phyloP scores from a whole-genome alignment of 225 moss, liverwort and hornwort species.

The Pleurozium schreberi region DNA sequence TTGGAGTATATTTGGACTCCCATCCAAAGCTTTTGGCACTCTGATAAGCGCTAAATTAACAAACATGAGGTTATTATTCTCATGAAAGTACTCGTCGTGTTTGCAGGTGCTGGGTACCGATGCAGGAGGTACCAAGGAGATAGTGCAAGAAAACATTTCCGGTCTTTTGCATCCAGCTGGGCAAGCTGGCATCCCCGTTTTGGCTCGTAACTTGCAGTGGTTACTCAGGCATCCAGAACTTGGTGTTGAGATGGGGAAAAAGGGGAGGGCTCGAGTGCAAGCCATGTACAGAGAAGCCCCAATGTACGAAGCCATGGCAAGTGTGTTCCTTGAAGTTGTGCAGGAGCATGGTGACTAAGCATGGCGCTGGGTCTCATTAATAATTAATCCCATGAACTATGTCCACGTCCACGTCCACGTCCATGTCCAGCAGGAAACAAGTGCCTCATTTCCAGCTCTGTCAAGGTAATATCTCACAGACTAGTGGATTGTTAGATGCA shows the following conservation, averaged over 20 bases:
- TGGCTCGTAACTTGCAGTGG: constrained; percentile 40
- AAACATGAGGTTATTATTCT: background rate
- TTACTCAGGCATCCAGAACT: constrained; percentile 28
- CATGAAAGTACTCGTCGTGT: background rate
- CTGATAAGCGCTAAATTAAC: background rate
- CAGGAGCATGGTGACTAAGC: constrained; percentile 28
- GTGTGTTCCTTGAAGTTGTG: constrained; percentile 34
- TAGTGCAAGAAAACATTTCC: constrained; percentile 39
- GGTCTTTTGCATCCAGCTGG: constrained; percentile 62
- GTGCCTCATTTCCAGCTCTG: background rate
- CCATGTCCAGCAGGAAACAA: background rate
- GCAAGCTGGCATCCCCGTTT: constrained; percentile 34
- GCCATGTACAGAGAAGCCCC: constrained; percentile 29
- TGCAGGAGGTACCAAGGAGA: constrained; percentile 64
- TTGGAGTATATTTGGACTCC: background rate
- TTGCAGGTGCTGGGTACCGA: constrained; percentile 59
- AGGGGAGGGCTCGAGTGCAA: constrained; percentile 30
- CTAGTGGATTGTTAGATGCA: background rate
- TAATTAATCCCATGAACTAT: background rate
- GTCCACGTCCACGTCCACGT: background rate
- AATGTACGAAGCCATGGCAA: constrained; percentile 60
- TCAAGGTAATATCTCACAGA: background rate
- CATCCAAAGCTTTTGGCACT: background rate
- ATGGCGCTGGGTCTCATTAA: background rate
- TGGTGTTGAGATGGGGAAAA: constrained; percentile 49